phyloP scores from a whole-genome alignment of 805 yeast species.

The Debaryomyces maramus region DNA sequence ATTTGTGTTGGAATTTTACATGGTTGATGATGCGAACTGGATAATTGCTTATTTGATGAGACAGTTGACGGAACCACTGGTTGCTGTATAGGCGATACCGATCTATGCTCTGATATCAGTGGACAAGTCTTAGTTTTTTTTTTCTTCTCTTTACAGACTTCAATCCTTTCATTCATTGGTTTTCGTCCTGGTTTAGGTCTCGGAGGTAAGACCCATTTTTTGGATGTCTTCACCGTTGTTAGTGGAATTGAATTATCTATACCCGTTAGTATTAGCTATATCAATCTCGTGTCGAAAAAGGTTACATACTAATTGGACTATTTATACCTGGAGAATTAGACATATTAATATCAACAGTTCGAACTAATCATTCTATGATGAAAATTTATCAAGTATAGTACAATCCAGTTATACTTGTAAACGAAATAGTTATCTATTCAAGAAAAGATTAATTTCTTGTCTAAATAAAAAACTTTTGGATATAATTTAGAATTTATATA shows the following conservation, averaged over 20 bases:
- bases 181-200: constrained; percentile 54
- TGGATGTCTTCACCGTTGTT: constrained; percentile 53
- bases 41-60: background rate
- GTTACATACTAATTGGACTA: background rate
- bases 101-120: background rate
- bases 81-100: background rate
- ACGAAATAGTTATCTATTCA: background rate
- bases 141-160: background rate
- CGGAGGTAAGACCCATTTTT: constrained; percentile 72
- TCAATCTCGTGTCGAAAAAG: background rate
- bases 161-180: constrained; percentile 3
- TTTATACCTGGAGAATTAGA: constrained; percentile 1
- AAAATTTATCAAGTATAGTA: background rate
- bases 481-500: background rate
- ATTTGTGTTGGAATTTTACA: background rate
- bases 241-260: constrained; percentile 5
- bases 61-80: background rate
- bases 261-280: constrained; percentile 3
- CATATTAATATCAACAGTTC: background rate
- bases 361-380: background rate
- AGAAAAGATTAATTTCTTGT: too few species aligned
- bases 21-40: background rate
- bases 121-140: background rate
- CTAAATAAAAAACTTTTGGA: background rate
- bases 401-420: background rate